Evolutionary conservation across 2,329 filamentous ascomycete species (phyloP), one percentile per base, ranked within the genome.

Genomic region (Parastagonospora avenae): DNA sequence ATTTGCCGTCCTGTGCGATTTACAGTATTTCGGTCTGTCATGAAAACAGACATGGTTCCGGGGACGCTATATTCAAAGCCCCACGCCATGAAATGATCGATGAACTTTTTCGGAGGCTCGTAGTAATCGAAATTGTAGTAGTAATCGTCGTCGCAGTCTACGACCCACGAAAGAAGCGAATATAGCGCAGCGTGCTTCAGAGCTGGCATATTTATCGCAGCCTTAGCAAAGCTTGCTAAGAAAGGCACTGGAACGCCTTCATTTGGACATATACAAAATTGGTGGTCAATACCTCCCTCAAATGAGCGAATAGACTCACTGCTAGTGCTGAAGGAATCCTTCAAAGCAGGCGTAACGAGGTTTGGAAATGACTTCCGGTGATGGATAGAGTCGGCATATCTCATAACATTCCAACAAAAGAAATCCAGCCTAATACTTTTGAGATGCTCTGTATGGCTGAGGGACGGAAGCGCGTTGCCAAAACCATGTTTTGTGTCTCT

Each of bases 401-500:
- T 4, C 8, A 32, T 29, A 15, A 7, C 24, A 8, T 11, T 1
- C 9, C 16, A 9, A 14, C 24, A 30, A 1, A 46, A 2, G 35
- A 46, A 46, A 15, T 46, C 27, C 15, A 46, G 27, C 12, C 24
- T 32, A 11, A 28, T 19, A 28, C 19, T 6, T 5, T 28, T 5
- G 12, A 44, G 31, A 2, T 5, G n/a, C 3, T 6, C 16, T 42
- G 9, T 28, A 11, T 29, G 45, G 44, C 12, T 55, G 15, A 2
- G 8, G 19, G 24, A 33, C 28, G 19, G 33, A 6, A 33, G 30
- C 9, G 54, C 54, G 36, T 53, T 52, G 11, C 24, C 48, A 33
- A 62, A 62, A 28, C 50, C 57, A 35, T 59, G 50, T 6, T 57
- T 50, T 1, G 54, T 30, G 35, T 62, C 59, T 30, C 59, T 47